phyloP scores from a whole-genome alignment of 108 stramenopile species.

The Poteriospumella lacustris region DNA sequence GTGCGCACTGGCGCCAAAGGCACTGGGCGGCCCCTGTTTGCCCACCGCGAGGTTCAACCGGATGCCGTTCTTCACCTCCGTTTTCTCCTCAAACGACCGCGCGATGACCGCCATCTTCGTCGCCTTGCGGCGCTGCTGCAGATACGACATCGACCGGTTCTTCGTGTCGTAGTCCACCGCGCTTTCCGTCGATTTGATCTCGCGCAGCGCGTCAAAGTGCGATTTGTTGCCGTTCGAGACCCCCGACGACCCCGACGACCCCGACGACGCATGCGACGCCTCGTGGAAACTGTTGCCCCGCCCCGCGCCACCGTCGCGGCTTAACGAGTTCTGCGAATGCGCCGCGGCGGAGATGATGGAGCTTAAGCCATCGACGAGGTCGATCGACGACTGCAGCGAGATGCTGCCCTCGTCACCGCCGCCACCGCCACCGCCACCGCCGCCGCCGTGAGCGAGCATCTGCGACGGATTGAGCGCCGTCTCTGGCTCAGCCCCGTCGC shows the following conservation, averaged over 20 bases:
- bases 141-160: neutral
- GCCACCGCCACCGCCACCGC: too few species aligned
- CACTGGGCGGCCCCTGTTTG: too few species aligned
- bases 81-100: neutral
- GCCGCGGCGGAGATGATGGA: too few species aligned
- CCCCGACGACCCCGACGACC: neutral
- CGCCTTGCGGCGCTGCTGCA: neutral
- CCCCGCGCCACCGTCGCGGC: too few species aligned
- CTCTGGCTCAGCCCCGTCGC: too few species aligned
- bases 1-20: too few species aligned
- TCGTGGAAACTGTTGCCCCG: too few species aligned
- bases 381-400: neutral
- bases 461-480: neutral
- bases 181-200: neutral
- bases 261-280: neutral
- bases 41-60: too few species aligned
- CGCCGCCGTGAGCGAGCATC: neutral
- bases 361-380: too few species aligned
- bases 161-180: slow-evolving; percentile 6
- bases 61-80: neutral
- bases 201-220: neutral
- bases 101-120: neutral
- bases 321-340: too few species aligned
- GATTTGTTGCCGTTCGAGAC: neutral
- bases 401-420: neutral